phyloP scores from a whole-genome alignment of 257 asterid genomes.

The Solanum chaucha region DNA sequence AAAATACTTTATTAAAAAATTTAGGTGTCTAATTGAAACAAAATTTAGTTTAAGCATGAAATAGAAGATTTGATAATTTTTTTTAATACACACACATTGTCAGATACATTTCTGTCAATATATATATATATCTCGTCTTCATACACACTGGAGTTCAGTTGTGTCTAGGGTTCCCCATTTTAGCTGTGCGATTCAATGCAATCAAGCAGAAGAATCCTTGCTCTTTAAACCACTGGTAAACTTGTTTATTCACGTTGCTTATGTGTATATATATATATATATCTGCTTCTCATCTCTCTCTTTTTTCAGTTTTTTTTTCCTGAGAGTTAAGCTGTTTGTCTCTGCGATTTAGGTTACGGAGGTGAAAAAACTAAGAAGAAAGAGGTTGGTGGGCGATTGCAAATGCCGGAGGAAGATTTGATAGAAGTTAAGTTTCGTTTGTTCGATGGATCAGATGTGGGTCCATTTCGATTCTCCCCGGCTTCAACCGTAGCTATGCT shows the following conservation, averaged over 20 bases:
- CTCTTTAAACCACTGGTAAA: neutral
- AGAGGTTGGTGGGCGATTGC: conserved; percentile 4
- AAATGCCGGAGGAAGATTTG: conserved; percentile 40
- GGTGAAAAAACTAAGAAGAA: neutral
- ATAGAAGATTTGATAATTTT: neutral
- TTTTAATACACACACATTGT: too few species aligned
- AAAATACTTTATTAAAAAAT: too few species aligned
- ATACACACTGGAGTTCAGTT: neutral
- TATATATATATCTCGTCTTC: neutral
- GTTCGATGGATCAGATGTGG: conserved; percentile 91
- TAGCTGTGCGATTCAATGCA: neutral
- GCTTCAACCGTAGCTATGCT: conserved; percentile 77
- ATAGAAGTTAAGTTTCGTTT: conserved; percentile 82
- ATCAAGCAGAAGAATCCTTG: neutral
- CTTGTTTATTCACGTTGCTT: neutral
- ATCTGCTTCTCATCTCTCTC: neutral
- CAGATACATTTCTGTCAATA: too few species aligned
- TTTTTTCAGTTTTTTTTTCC: neutral
- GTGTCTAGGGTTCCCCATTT: neutral
- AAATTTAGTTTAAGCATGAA: neutral
- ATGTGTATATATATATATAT: neutral
- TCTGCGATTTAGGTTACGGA: neutral
- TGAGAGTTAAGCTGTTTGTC: neutral
- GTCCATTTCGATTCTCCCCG: conserved; percentile 79
- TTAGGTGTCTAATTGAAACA: too few species aligned